phyloP scores from a whole-genome alignment of 768 basidiomycete genomes.

The Chiua virens region DNA sequence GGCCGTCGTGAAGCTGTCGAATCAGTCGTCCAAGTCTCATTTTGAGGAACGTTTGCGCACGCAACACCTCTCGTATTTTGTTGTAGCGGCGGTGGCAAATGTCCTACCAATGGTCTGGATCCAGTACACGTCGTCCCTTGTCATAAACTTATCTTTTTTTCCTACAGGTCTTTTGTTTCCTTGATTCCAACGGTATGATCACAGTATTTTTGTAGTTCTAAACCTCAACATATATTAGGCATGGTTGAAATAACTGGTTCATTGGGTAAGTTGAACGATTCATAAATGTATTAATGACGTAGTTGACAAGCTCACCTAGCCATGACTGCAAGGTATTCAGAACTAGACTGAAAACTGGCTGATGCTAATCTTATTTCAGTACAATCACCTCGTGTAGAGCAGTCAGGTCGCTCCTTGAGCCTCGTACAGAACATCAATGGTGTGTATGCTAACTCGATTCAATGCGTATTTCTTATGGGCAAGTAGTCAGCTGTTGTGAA shows the following conservation, averaged over 20 bases:
- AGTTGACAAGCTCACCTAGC: constrained; percentile 5
- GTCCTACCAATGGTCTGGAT: constrained; percentile 12
- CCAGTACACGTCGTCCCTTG: background rate
- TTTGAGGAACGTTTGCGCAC: constrained; percentile 10
- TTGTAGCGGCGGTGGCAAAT: constrained; percentile 10
- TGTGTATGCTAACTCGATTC: background rate
- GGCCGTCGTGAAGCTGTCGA: constrained; percentile 14
- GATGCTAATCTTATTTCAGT: constrained; percentile 1
- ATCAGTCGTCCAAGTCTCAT: constrained; percentile 5
- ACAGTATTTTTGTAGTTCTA: background rate
- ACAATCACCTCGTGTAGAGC: constrained; percentile 14
- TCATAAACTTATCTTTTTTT: background rate
- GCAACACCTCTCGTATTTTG: constrained; percentile 21
- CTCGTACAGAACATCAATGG: background rate
- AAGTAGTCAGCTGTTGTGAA: background rate
- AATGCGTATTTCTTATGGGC: background rate
- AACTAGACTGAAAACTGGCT: background rate
- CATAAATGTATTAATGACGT: background rate
- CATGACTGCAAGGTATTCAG: constrained; percentile 13
- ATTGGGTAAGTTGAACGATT: constrained; percentile 3
- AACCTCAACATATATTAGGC: background rate
- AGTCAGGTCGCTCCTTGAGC: constrained; percentile 14
- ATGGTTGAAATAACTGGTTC: constrained; percentile 6
- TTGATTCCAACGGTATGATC: constrained; percentile 8
- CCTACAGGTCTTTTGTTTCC: constrained; percentile 11